Evolutionary conservation across 495 filamentous ascomycete species (phyloP), one percentile per base, ranked within the genome.

Genomic region (Penicillium bialowiezense): DNA sequence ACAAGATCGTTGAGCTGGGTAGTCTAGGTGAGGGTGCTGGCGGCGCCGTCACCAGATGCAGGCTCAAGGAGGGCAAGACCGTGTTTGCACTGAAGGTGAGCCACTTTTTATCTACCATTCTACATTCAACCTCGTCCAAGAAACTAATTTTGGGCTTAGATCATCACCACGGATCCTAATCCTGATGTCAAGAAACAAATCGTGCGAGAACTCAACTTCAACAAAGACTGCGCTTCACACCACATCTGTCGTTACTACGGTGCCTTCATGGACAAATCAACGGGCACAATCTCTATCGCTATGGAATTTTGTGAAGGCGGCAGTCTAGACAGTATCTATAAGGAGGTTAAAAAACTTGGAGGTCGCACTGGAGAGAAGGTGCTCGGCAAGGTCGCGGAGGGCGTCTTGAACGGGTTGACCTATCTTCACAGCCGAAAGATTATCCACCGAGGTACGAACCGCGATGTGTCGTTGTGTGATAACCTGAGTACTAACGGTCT

Each of bases 291-390:
- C 49, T 92, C 88, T 36, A 98, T 98, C 65, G 90, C 90, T 20
- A 98, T 98, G 93, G 93, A 98, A 64, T 97, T 96, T 62, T 98
- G 93, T 65, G 93, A 97, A 67, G 93, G 93, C 41, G 95, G 93
- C 24, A 93, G 88, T 43, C 80, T 98, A 26, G 89, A 98, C 68
- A 90, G 87, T 60, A 90, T 98, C 57, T 98, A 97, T 76, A 89
- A 89, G 53, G 92, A 97, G 69, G 90, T 98, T 42, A 96, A 95
- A 73, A 87, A 89, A 58, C 82, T 96, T 5, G 91, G 91, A 32
- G 95, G 93, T 2, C 85, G 93, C 14, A 97, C 92, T 0, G 93
- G 93, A 50, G 93, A 98, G 72, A 97, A 97, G 60, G 93, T 98
- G 7, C 75, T 98, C n/a, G 93, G 95, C 39, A 98, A 97, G 73